Evolutionary conservation across 2,329 filamentous ascomycete species (phyloP).

Genomic region (Calonectria naviculata): DNA sequence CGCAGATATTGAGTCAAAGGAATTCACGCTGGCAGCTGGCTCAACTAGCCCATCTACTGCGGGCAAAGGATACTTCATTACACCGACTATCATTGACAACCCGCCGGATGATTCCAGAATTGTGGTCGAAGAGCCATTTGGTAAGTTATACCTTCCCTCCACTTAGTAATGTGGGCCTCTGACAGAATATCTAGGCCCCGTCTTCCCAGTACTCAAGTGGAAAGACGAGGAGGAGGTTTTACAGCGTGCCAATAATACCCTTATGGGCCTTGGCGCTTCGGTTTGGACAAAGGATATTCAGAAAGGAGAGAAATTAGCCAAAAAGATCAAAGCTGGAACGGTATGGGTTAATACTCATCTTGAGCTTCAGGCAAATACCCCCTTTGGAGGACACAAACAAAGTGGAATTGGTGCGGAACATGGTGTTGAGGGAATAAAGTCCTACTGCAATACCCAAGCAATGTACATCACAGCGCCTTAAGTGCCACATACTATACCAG

Average conservation of each 20-base stretch:
- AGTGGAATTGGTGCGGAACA: conserved; percentile 57
- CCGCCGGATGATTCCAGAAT: conserved; percentile 67
- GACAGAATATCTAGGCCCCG: conserved; percentile 51
- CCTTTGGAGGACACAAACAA: conserved; percentile 57
- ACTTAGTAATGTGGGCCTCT: background rate
- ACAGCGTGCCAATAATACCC: conserved; percentile 63
- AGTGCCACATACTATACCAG: too few species aligned
- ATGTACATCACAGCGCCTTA: too few species aligned
- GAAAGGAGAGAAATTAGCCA: conserved; percentile 62
- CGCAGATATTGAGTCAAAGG: conserved; percentile 59
- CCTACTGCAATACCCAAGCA: conserved; percentile 6
- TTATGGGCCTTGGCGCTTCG: conserved; percentile 65
- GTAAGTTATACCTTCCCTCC: too few species aligned
- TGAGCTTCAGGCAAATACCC: conserved; percentile 51
- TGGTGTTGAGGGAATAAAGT: conserved; percentile 48
- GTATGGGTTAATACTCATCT: conserved; percentile 71
- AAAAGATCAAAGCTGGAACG: conserved; percentile 64
- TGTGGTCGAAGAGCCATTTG: conserved; percentile 64
- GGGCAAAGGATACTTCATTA: conserved; percentile 63
- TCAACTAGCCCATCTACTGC: conserved; percentile 23
- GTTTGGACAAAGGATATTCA: conserved; percentile 65
- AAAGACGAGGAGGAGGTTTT: conserved; percentile 70
- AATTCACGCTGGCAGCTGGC: conserved; percentile 54
- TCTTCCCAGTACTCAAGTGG: conserved; percentile 72
- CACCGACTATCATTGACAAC: conserved; percentile 69